Base-by-base conservation (phyloP, 2,329 filamentous ascomycete species). In the Cladobotryum protrusum region DNA sequence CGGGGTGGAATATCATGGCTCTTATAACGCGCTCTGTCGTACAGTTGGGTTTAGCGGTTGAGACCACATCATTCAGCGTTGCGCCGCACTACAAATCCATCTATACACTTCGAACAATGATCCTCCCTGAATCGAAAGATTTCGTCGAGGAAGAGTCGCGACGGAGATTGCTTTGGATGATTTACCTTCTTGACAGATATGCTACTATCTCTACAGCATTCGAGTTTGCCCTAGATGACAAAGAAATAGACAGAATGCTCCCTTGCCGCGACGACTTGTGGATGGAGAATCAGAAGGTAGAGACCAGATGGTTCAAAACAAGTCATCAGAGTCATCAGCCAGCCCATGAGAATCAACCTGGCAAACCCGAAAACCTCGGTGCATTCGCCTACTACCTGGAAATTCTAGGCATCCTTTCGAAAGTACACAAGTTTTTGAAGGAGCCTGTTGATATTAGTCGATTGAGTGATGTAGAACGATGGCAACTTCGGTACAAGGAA, bases 311-410 rank as follows among this genome's bases (percentile, higher is more conserved):
- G 83, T 95, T 95, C 64, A 79, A 74, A 47, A 74, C 77, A 1
- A 71, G 74, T 43, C 72, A 75, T 39, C 68, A 66, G 32, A 63
- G 66, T 13, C 62, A 66, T 9, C 65, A 64, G 11, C 70, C 71
- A 3, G 62, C 67, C 19, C 73, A 48, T 68, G 85, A 89, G 48
- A 83, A 84, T 57, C 74, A 80, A 36, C 73, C 84, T 47, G 83
- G 84, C 56, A 80, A 84, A 54, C 82, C 87, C 0, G 87, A 95
- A 60, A 91, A 95, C 57, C 72, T 96, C 0, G 91, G 91, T 1
- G 83, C 88, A 0, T 95, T 96, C 66, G 87, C 87, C 8, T 91
- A 93, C 63, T 95, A 95, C 63, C 85, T 96, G 53, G 91, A 96
- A 64, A 86, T 96, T 15, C 73, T 96, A 4, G 89, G 89, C 2